Percentiles rank a stretch among this genome's conserved stretches.
Evolutionary conservation across 2,329 filamentous ascomycete genomes (phyloP).

Genomic region (Trichoderma polysporum): DNA sequence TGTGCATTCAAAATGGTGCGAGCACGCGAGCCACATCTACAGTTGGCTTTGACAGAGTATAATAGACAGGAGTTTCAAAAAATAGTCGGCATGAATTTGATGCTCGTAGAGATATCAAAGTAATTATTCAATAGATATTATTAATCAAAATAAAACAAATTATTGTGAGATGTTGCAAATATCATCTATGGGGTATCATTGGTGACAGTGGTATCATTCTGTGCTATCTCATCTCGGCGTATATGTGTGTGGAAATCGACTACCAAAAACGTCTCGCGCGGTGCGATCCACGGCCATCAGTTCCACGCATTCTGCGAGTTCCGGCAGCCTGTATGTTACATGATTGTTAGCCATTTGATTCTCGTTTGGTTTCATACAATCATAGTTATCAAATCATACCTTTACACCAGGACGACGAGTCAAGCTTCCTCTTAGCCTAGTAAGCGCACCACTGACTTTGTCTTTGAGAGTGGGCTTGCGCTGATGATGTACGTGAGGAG

Average conservation of each 20-base stretch:
- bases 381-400: constrained; percentile 41
- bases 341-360: not conserved
- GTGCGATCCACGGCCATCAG: constrained; percentile 63
- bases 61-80: constrained; percentile 13
- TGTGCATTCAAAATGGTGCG: constrained; percentile 20
- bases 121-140: constrained; percentile 18
- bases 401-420: constrained; percentile 70
- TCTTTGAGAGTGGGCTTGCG: constrained; percentile 69
- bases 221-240: not conserved
- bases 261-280: constrained; percentile 30
- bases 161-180: not conserved
- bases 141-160: not conserved
- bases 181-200: not conserved
- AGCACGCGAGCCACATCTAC: constrained; percentile 13
- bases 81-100: constrained; percentile 9
- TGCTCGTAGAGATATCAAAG: constrained; percentile 8
- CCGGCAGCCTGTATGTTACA: constrained; percentile 59
- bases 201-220: not conserved
- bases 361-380: not conserved
- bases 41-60: constrained; percentile 20
- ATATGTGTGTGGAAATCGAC: not conserved
- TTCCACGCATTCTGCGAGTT: constrained; percentile 71
- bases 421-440: constrained; percentile 69
- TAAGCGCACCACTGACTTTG: constrained; percentile 73
- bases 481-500: constrained; percentile 60